Evolutionary conservation across 1,139 yeast genomes (phyloP), one percentile per base, ranked within the genome.

Genomic region (Cylindricascospora bacillispora): DNA sequence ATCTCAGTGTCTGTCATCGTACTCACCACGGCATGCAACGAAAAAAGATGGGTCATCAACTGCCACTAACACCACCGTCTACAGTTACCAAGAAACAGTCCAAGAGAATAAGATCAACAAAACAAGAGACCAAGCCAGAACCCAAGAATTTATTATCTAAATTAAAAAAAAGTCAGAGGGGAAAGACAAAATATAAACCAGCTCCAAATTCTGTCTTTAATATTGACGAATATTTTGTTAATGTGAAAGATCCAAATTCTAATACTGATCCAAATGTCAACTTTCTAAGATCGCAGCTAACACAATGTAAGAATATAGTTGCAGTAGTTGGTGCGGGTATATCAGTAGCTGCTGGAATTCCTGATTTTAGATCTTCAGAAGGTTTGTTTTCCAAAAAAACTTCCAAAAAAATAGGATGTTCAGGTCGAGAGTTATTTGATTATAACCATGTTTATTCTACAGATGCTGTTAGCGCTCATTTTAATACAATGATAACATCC

Each of bases 271-370:
- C 54, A 21, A 65, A 62, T 35, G 49, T 62, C 7, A 51, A 57
- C 7, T 67, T 65, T 36, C 39, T 67, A 13, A 61, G 57, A 28
- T 57, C 61, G 39, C 63, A 65, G 1, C 37, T 78, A 9, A 62
- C 58, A 40, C 62, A 73, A 43, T 55, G 67, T n/a, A 58, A 54
- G 32, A 56, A 54, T 31, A 65, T 59, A 58, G 62, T 77, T 1
- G 64, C 73, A 21, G 64, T 83, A 21, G 72, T 89, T 0, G 95
- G 95, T 3, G 95, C 95, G 7, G 95, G 95, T 3, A 73, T 81
- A 19, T 80, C 93, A 16, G 89, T 86, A 35, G 80, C 80, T 26
- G 83, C 93, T 0, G 95, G 95, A 2, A 82, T 83, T 25, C 94
- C 94, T 2, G 95, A 83, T 51, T 83, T 83, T 49, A 60, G 95